Evolutionary conservation across 1,284 basidiomycete species (phyloP).

Genomic region (Boletellus deceptivus): DNA sequence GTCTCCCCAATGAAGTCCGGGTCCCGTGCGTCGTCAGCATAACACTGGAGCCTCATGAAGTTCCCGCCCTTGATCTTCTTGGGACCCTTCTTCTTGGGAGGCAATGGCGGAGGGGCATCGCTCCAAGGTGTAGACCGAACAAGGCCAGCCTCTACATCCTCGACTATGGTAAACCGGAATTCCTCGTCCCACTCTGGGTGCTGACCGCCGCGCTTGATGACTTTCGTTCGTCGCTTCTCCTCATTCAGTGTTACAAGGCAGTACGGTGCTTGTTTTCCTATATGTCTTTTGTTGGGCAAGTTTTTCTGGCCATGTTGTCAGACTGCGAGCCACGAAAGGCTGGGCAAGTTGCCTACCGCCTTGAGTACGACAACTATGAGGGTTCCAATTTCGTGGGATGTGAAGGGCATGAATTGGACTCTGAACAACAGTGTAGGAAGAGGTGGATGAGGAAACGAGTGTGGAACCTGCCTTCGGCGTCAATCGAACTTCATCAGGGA

Average conservation of each 20-base stretch:
- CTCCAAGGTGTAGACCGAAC: slow-evolving; percentile 47
- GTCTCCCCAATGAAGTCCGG: slow-evolving; percentile 95
- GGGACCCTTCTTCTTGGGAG: slow-evolving; percentile 51
- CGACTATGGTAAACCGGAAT: slow-evolving; percentile 87
- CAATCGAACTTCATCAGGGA: slow-evolving; percentile 19
- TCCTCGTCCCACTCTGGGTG: slow-evolving; percentile 99
- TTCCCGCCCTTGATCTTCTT: slow-evolving; percentile 73
- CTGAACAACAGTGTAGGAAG: slow-evolving; percentile 6
- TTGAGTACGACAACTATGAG: slow-evolving; percentile 94
- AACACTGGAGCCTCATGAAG: slow-evolving; percentile 82
- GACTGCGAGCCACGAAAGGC: slow-evolving; percentile 14
- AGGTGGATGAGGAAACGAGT: slow-evolving; percentile 3
- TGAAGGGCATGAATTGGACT: slow-evolving; percentile 45
- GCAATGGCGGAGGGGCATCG: slow-evolving; percentile 59
- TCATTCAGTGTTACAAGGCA: slow-evolving; percentile 78
- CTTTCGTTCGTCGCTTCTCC: slow-evolving; percentile 82
- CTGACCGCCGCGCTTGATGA: slow-evolving; percentile 95
- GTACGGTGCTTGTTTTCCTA: slow-evolving; percentile 98
- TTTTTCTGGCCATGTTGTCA: slow-evolving; percentile 62
- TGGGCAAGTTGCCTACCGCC: slow-evolving; percentile 65
- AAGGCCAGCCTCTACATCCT: slow-evolving; percentile 71
- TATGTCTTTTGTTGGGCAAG: slow-evolving; percentile 89
- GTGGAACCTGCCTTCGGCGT: slow-evolving; percentile 21
- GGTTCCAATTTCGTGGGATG: slow-evolving; percentile 82
- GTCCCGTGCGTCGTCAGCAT: slow-evolving; percentile 92